These are phyloP conservation scores for Ormosia semicastrata DNA, from an alignment of 306 rosid species.

Conservation along the genomic window DNA sequence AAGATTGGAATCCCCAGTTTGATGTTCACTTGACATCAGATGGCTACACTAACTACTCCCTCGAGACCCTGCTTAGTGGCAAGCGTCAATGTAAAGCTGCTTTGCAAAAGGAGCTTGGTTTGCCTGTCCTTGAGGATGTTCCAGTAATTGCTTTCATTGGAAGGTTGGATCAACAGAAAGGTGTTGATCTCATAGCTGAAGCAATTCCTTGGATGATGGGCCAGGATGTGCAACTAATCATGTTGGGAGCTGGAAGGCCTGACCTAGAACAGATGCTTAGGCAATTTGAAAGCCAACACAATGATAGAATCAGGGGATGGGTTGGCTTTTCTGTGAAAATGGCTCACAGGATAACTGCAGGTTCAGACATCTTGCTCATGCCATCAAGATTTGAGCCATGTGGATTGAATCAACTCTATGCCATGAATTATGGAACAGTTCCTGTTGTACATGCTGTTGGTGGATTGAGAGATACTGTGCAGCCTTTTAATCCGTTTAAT, in stretches of 20 bases:
- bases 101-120: slow-evolving; percentile 84
- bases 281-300: slow-evolving; percentile 50
- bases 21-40: slow-evolving; percentile 75
- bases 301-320: slow-evolving; percentile 73
- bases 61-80: slow-evolving; percentile 68
- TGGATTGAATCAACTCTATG: slow-evolving; percentile 92
- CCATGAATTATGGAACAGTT: slow-evolving; percentile 87
- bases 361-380: slow-evolving; percentile 85
- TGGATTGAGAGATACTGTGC: slow-evolving; percentile 83
- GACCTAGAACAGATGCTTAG: slow-evolving; percentile 83
- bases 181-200: slow-evolving; percentile 84
- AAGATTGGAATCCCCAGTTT: slow-evolving; percentile 78
- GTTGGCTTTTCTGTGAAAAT: slow-evolving; percentile 86
- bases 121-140: slow-evolving; percentile 73
- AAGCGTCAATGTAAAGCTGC: slow-evolving; percentile 87
- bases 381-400: slow-evolving; percentile 98
- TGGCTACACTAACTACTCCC: slow-evolving; percentile 82
- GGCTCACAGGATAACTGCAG: slow-evolving; percentile 95
- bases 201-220: slow-evolving; percentile 90
- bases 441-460: slow-evolving; percentile 98
- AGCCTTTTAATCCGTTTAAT: slow-evolving; percentile 65
- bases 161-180: slow-evolving; percentile 87
- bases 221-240: slow-evolving; percentile 79
- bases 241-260: slow-evolving; percentile 86
- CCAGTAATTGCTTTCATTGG: slow-evolving; percentile 80